Base-by-base conservation (phyloP, 140 eudicot genomes). In the Ambrosia hybrid region DNA sequence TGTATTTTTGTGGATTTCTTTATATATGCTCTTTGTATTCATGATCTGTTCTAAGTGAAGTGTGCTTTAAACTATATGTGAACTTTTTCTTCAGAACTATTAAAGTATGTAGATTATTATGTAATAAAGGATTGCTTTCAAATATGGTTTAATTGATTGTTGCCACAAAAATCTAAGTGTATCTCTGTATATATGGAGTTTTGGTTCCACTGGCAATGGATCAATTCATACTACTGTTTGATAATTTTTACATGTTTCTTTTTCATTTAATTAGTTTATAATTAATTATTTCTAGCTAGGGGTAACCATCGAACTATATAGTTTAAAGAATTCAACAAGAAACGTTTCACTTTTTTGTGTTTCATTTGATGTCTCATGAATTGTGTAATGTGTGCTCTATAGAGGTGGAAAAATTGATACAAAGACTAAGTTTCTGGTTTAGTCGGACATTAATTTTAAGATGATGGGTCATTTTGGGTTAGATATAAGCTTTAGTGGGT, bases 211-310 rank as follows among this genome's bases (percentile, higher is more conserved):
- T 26, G 38, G 75, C 43, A 71, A 39, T 16, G 30, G 67, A 51
- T 55, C 53, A 70, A 8, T 53, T 69, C 63, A 52, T 57, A 71
- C 75, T 56, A 21, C n/a, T 71, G 56, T 52, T 51, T 56, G 65
- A 41, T 11, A 70, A 51, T 37, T 70, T 16, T 16, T 70, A 33
- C 46, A 10, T 33, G 15, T 30, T 33, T 30, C 9, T 11, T 60
- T 60, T 60, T 11, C 39, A 9, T 34, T 26, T 34, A 60, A 34
- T 30, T 30, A 30, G 34, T 30, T 30, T 30, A 30, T 30, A 30
- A 30, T 30, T 30, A 30, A 30, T 60, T 43, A 33, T 34, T 33
- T 60, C 43, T 60, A 33, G 66, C 17, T 34, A 60, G 45, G 26
- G 26, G 26, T 21, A 21, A 21, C 26, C 26, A 21, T 21, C 26